Percentiles rank a stretch among this genome's conserved stretches.
Conservation (phyloP, 2,329 filamentous ascomycete species). For the Aaosphaeria arxii region DNA sequence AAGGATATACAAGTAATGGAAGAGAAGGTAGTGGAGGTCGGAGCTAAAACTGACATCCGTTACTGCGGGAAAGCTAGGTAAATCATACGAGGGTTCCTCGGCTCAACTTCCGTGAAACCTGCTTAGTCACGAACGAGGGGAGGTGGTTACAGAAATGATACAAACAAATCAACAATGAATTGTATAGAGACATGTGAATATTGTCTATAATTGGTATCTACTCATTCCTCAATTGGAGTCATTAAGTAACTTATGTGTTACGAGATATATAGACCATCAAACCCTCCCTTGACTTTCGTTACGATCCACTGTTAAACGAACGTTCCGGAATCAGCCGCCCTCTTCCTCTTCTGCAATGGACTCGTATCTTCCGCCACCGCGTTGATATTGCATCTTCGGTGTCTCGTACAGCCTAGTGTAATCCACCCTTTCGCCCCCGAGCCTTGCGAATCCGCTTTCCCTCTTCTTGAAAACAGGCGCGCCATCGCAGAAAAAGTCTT, state of each 20-base stretch:
- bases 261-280: too few relatives aligned
- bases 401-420: conserved; percentile 89
- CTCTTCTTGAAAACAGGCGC: conserved; percentile 74
- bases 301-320: too few relatives aligned
- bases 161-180: too few relatives aligned
- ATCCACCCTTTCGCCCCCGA: conserved; percentile 78
- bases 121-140: too few relatives aligned
- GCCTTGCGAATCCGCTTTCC: conserved; percentile 69
- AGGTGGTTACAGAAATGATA: too few relatives aligned
- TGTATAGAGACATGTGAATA: too few relatives aligned
- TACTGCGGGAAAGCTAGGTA: neutral
- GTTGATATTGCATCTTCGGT: conserved; percentile 64
- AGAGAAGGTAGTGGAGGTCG: neutral
- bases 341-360: conserved; percentile 45
- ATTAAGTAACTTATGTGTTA: too few relatives aligned
- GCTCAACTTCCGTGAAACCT: neutral
- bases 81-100: conserved; percentile 3
- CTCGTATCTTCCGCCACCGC: conserved; percentile 55
- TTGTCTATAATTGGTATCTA: too few relatives aligned
- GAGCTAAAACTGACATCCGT: neutral
- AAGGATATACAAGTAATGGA: conserved; percentile 3
- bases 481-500: conserved; percentile 94
- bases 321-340: neutral
- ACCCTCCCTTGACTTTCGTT: too few relatives aligned
- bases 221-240: too few relatives aligned